A percentile compares a stretch with the other conserved stretches of the same genome.
Evolutionary conservation across 2,329 filamentous ascomycete species (phyloP).

Genomic region (Neopestalotiopsis rosae): DNA sequence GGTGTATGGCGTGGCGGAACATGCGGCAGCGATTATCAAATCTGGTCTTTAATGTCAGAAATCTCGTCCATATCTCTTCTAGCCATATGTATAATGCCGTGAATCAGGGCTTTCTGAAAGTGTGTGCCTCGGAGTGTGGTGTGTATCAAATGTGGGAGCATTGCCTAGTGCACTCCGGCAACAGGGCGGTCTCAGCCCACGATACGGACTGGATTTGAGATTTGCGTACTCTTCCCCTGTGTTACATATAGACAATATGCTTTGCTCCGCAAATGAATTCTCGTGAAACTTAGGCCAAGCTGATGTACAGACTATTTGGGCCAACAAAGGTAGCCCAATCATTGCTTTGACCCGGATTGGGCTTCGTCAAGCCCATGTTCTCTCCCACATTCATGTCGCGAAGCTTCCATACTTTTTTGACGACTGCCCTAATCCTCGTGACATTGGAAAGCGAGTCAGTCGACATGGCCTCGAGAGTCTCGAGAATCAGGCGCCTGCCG

Average conservation of each 20-base stretch:
- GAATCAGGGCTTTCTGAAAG: too few relatives aligned
- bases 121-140: too few relatives aligned
- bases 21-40: slow-evolving; percentile 4
- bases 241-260: neutral
- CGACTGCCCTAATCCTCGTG: slow-evolving; percentile 48
- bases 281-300: slow-evolving; percentile 23
- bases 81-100: too few relatives aligned
- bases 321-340: slow-evolving; percentile 35
- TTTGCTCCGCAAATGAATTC: neutral
- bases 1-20: slow-evolving; percentile 5
- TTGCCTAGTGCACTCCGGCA: too few relatives aligned
- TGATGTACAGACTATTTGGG: slow-evolving; percentile 34
- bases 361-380: neutral
- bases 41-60: too few relatives aligned
- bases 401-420: slow-evolving; percentile 52
- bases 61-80: too few relatives aligned
- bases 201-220: neutral
- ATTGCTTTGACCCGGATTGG: slow-evolving; percentile 18
- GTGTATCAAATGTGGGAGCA: too few relatives aligned
- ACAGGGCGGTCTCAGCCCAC: too few relatives aligned
- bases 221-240: neutral
- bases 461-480: slow-evolving; percentile 44
- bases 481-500: slow-evolving; percentile 44
- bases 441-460: slow-evolving; percentile 48
- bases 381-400: slow-evolving; percentile 38